Evolutionary conservation across 208 protist genomes (phyloP), one percentile per base, ranked within the genome.

Genomic region (Trypanosoma congolense): DNA sequence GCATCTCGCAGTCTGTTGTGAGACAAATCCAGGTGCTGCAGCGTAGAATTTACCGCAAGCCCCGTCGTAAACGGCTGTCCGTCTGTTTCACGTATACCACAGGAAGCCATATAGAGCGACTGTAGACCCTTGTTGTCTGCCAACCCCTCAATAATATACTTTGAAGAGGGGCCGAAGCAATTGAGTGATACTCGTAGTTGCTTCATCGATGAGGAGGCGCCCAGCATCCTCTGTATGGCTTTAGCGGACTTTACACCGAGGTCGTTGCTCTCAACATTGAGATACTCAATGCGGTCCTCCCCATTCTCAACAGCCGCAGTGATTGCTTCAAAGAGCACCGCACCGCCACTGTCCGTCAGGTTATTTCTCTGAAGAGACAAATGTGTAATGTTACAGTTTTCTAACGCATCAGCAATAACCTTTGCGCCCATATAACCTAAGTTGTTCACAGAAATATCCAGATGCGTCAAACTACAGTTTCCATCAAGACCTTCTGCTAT

Each of bases 361-460:
- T 52, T 66, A 61, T 95, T 95, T 45, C 87, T 78, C 57, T 86
- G 73, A 16, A 86, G 45, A 31, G 72, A 73, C 42, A 90, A 75
- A 53, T 77, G 65, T 5, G 59, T 84, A 19, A 95, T 61, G 6
- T 56, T 68, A 25, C 65, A 65, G 38, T 36, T 56, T 56, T 86
- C 80, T 30, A 96, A 50, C n/a, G 86, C 64, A 10, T 65, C 24
- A 5, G 77, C 79, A 3, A 96, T 57, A 9, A 85, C 47, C 44
- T 64, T 59, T 2, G 76, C 77, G 1, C 83, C 90, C 2, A 87
- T 86, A 19, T 57, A 53, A 16, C 84, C 86, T n/a, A 96, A 69
- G 56, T 77, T 92, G 65, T 96, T 96, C 44, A 78, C 80, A 16
- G 76, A 85, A 38, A 96, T 65, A 46, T 95, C 76, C 14, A 96